These are phyloP conservation scores for Hymenoscyphus fructigenus DNA, from an alignment of 2,329 filamentous ascomycete species.

Conservation along the genomic window DNA sequence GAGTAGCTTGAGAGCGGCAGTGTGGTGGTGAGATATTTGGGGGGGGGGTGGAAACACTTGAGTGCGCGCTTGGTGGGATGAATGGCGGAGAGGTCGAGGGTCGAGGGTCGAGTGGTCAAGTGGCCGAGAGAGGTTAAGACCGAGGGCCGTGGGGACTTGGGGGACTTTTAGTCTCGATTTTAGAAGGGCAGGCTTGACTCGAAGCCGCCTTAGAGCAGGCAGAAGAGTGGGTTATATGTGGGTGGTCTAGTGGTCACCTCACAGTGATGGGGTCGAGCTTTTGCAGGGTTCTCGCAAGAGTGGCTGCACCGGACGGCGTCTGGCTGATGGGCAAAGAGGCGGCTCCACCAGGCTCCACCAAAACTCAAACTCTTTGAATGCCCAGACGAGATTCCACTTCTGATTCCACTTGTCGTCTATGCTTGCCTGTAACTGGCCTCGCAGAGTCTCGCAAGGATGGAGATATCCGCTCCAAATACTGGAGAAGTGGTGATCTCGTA, in stretches of 20 bases:
- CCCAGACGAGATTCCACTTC: background rate
- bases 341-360: slow-evolving; percentile 7
- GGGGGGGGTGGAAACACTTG: background rate
- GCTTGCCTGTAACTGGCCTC: background rate
- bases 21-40: background rate
- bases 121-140: slow-evolving; percentile 29
- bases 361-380: slow-evolving; percentile 6
- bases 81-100: background rate
- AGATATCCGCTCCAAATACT: background rate
- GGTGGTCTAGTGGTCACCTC: background rate
- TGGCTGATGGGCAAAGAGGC: background rate
- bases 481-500: too few species aligned
- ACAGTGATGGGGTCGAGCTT: background rate
- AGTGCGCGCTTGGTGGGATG: background rate
- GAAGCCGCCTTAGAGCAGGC: slow-evolving; percentile 7
- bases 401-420: background rate
- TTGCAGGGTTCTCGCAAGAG: background rate
- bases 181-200: background rate
- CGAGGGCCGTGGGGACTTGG: slow-evolving; percentile 13
- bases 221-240: background rate
- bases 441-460: background rate
- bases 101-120: background rate
- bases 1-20: background rate
- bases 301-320: background rate
- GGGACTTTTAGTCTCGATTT: background rate